Conservation (phyloP, 805 yeast genomes). For the Lipomyces mesembrius region DNA sequence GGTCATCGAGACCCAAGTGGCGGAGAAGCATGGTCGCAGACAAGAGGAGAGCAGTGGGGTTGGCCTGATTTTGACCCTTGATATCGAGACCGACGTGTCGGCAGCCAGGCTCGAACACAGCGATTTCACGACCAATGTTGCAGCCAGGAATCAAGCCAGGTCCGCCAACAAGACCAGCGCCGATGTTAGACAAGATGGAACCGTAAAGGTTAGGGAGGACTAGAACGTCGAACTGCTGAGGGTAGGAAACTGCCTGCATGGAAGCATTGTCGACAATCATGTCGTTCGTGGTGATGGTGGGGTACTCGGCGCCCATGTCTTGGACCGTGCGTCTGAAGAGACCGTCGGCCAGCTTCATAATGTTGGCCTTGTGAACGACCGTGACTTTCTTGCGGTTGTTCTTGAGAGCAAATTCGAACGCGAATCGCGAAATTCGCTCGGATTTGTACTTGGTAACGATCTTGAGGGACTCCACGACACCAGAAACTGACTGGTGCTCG, state of each 20-base stretch:
- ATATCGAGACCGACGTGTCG: conserved; percentile 95
- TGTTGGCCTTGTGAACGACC: conserved; percentile 98
- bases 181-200: conserved; percentile 94
- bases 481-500: conserved; percentile 96
- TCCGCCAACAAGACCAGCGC: conserved; percentile 96
- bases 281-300: conserved; percentile 80
- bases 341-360: conserved; percentile 98
- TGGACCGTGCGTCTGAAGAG: conserved; percentile 92
- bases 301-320: conserved; percentile 82
- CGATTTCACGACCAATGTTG: conserved; percentile 95
- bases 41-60: conserved; percentile 97
- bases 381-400: conserved; percentile 92
- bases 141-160: conserved; percentile 99
- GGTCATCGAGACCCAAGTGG: conserved; percentile 85
- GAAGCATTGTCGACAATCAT: conserved; percentile 98
- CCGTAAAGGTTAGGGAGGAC: conserved; percentile 99
- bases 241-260: conserved; percentile 98
- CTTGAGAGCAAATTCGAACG: conserved; percentile 91
- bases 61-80: conserved; percentile 91
- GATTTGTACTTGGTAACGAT: conserved; percentile 92
- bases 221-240: conserved; percentile 96
- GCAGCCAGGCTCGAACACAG: conserved; percentile 99
- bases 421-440: conserved; percentile 96
- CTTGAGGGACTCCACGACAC: conserved; percentile 92
- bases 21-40: conserved; percentile 90